Evolutionary conservation across 371 early-diverging fungal species (phyloP).

Genomic region (Smittium culicis): DNA sequence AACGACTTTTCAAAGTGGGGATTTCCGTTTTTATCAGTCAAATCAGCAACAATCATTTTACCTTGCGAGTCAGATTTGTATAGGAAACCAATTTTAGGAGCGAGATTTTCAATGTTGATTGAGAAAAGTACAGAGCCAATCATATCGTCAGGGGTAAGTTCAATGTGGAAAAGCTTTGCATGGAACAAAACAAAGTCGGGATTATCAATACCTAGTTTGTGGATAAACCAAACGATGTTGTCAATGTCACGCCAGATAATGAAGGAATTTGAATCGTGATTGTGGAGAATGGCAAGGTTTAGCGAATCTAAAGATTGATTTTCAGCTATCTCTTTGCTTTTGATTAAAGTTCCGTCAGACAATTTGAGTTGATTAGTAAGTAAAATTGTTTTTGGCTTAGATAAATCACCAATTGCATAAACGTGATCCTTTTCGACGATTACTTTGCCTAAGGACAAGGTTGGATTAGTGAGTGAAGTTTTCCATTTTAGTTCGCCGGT

Average conservation of each 20-base stretch:
- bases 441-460: neutral
- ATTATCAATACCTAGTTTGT: slow-evolving; percentile 20
- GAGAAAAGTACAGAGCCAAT: slow-evolving; percentile 22
- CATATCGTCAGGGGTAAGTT: slow-evolving; percentile 30
- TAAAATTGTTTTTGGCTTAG: neutral
- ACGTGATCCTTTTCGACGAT: neutral
- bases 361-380: neutral
- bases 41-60: slow-evolving; percentile 26
- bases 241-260: slow-evolving; percentile 26
- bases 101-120: slow-evolving; percentile 14
- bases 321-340: slow-evolving; percentile 17
- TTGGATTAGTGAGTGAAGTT: neutral
- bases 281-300: slow-evolving; percentile 14
- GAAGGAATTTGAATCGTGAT: slow-evolving; percentile 15
- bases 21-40: slow-evolving; percentile 14
- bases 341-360: neutral
- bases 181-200: slow-evolving; percentile 26
- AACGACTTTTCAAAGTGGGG: slow-evolving; percentile 27
- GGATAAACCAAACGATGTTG: slow-evolving; percentile 27
- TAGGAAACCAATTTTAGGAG: slow-evolving; percentile 18
- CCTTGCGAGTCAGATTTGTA: slow-evolving; percentile 17
- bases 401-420: neutral
- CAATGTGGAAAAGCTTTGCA: slow-evolving; percentile 28
- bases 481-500: neutral
- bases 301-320: slow-evolving; percentile 15